Base-by-base conservation (phyloP, 192 early-diverging fungal genomes). In the Entomortierella beljakovae region DNA sequence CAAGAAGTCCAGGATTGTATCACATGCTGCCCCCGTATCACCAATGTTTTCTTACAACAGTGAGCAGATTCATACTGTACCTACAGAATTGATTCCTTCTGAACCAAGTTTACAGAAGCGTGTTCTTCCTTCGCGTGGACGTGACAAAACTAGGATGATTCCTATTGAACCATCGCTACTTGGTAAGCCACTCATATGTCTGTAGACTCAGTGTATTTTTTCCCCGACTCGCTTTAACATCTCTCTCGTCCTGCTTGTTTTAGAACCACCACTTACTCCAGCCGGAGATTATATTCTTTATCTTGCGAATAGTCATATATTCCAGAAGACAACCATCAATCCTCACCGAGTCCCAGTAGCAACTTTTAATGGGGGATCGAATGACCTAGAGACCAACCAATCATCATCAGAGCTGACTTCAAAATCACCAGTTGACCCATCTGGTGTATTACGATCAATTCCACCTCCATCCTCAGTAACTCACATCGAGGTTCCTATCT, bases 401-500 rank as follows among this genome's bases (percentile, higher is more conserved):
- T 37, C 49, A 33, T 25, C 34, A 60, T 35, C 57, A 46, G n/a
- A 28, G 29, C 38, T 49, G 16, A 22, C 40, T 5, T 16, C 37
- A 53, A 23, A 38, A n/a, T 25, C 50, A 22, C n/a, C 34, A 20
- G n/a, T n/a, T 46, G 33, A 49, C n/a, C 16, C 28, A 23, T 15
- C 40, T 29, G 26, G 13, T 28, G 22, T 55, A 18, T 6, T 35
- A n/a, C 23, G 4, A n/a, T 43, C 49, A 13, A 20, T 37, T 15
- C 50, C 71, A 49, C 60, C 68, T 5, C 61, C 57, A 8, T 63
- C 56, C n/a, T 31, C 62, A 11, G 25, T 48, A 32, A 67, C 61
- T 32, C 75, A 79, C 48, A 70, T 79, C 26, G 75, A 79, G n/a
- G 75, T 79, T 20, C 75, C 75, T 22, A 69, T 79, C 23, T 79